Evolutionary conservation across 352 stramenopile genomes (phyloP).

Genomic region (Phytophthora quininea): DNA sequence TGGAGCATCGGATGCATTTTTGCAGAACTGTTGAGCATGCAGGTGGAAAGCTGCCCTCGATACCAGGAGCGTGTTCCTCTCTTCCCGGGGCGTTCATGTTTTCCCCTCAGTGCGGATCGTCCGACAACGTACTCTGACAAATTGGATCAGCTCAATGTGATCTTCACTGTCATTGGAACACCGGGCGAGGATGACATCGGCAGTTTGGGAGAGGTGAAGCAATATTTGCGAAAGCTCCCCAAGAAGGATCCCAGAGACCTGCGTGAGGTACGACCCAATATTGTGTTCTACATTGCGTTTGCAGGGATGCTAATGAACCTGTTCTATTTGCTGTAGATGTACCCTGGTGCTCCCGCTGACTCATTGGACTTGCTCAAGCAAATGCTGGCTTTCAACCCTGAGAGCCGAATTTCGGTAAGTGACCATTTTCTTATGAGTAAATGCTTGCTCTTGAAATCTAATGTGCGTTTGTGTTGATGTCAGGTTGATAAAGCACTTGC

Average conservation of each 20-base stretch:
- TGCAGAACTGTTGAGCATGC: constrained; percentile 87
- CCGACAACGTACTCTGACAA: constrained; percentile 89
- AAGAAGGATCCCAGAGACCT: constrained; percentile 84
- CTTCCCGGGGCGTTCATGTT: constrained; percentile 87
- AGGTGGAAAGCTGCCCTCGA: constrained; percentile 84
- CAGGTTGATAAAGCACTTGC: constrained; percentile 84
- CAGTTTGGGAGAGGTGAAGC: constrained; percentile 80
- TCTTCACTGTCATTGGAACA: constrained; percentile 96
- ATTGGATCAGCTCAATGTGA: constrained; percentile 94
- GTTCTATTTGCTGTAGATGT: constrained; percentile 55
- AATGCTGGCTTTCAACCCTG: constrained; percentile 85
- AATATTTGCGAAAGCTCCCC: constrained; percentile 86
- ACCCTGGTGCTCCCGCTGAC: constrained; percentile 77
- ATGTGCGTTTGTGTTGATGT: not conserved
- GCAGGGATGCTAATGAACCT: not conserved
- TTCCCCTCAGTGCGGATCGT: constrained; percentile 82
- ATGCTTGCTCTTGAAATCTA: not conserved
- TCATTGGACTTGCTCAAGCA: constrained; percentile 87
- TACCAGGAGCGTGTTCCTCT: constrained; percentile 87
- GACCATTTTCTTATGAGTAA: not conserved
- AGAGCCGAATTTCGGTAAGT: constrained; percentile 82
- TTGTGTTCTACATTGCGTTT: too few relatives aligned
- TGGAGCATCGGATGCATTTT: constrained; percentile 98
- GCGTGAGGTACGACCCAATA: constrained; percentile 49
- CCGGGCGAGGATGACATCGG: constrained; percentile 90